Base-by-base conservation (phyloP, 2,329 filamentous ascomycete genomes). In the Arthroderma sp. region DNA sequence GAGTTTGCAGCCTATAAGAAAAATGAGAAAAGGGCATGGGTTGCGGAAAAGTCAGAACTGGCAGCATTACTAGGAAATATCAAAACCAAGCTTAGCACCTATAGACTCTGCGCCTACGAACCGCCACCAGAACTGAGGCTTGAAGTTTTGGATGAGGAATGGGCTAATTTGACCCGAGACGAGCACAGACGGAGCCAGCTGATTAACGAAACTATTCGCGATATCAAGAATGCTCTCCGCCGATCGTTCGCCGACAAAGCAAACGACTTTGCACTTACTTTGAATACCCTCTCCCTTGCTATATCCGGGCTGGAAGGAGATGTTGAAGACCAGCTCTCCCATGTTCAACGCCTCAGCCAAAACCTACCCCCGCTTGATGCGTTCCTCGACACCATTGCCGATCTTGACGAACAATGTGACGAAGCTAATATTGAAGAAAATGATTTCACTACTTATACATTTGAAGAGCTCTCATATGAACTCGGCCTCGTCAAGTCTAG, bases 341-440 rank as follows among this genome's bases (percentile, higher is more conserved):
- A 95, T 62, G 89, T 94, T 6, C 77, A 84, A 58, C 82, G 82
- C 58, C 75, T 98, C 34, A 86, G 86, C 55, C 80, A 85, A 52
- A 95, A 85, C 57, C 71, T 98, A 8, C 76, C 85, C 6, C 89
- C 89, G 3, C 73, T 98, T n/a, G 87, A 95, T 56, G 78, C 84
- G 48, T 98, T 93, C 60, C 74, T 98, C 36, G 80, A 86, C 51
- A 84, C 86, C 51, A 95, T 98, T 58, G 84, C 80, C 9, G 78
- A 78, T 7, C 75, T 96, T 40, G 88, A 95, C 58, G 78, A 79
- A 51, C 86, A 94, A 66, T 98, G 91, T 61, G 77, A 82, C 48
- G 89, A 96, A 68, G 91, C 91, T 50, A 96, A 98, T 62, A 95
- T 98, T 51, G 91, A 98, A 65, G 91, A 98, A 59, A 98, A 98